Base-by-base conservation (phyloP, 257 asterid species). In the Solanum paucissectum region DNA sequence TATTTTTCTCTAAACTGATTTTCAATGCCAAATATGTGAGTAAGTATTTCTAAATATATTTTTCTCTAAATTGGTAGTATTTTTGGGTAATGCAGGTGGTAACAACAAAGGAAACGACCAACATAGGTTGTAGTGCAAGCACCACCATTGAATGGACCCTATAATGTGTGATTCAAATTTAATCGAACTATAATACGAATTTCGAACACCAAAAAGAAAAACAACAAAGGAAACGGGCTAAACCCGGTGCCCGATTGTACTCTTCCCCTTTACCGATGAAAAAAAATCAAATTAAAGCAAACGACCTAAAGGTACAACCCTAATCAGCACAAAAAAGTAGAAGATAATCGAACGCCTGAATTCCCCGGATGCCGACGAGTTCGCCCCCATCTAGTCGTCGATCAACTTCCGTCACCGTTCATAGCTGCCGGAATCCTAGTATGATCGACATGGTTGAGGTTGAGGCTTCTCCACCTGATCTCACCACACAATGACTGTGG, bases 271-370 rank as follows among this genome's bases (percentile, higher is more conserved):
- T 5, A 49, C 58, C 27, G 27, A 23, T 7, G 13, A 71, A 6
- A 36, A 69, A 73, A 42, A 16, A 66, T 25, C 36, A 9, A 74
- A 37, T 29, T 32, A 32, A 32, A 32, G 23, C 8, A 18, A 72
- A 72, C 7, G 16, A 33, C 88, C 60, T 87, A 46, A 88, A 77
- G 92, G 90, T 90, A 90, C 92, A 90, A 87, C 89, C 89, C 87
- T 88, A 79, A 82, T 69, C 23, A 68, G 91, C 90, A 88, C 86
- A 68, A 16, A 49, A 76, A 64, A 16, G 23, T n/a, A 29, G 52
- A 44, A 46, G 55, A 33, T 18, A 64, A 44, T 9, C 14, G 23
- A 83, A 73, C 10, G 40, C 42, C 86, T 60, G 66, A 89, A 86
- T 73, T 36, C 32, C 76, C 52, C 44, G 49, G 55, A 36, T n/a